phyloP scores from a whole-genome alignment of 225 moss, liverwort and hornwort genomes.

The Bryoerythrophyllum caledonicum region DNA sequence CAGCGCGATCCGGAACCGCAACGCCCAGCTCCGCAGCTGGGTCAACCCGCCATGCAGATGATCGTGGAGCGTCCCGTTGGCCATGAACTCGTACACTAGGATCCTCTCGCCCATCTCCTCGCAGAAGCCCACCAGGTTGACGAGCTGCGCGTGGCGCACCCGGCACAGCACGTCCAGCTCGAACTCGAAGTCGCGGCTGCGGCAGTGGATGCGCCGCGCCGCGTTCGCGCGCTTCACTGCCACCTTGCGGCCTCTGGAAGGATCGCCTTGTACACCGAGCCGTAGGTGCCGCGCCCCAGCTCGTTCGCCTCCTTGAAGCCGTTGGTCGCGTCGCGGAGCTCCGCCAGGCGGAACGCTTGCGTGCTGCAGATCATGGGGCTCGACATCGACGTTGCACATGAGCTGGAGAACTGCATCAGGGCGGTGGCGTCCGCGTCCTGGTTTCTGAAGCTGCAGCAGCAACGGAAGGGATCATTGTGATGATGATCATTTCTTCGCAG shows the following conservation, averaged over 20 bases:
- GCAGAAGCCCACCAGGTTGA: constrained; percentile 71
- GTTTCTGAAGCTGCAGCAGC: too few relatives aligned
- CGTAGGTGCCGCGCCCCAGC: constrained; percentile 63
- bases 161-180: constrained; percentile 68
- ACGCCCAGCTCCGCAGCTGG: constrained; percentile 45
- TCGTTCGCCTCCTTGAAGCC: constrained; percentile 72
- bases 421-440: too few relatives aligned
- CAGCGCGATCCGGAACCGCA: constrained; percentile 52
- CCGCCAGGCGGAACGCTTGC: constrained; percentile 53
- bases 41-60: constrained; percentile 64
- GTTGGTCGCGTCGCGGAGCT: constrained; percentile 61
- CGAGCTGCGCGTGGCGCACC: constrained; percentile 61
- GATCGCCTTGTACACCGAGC: constrained; percentile 64
- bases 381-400: constrained; percentile 31
- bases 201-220: constrained; percentile 58
- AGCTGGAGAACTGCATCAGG: constrained; percentile 28
- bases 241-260: constrained; percentile 60
- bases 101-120: constrained; percentile 75
- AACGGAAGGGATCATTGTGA: too few relatives aligned
- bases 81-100: constrained; percentile 69
- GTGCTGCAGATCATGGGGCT: constrained; percentile 47
- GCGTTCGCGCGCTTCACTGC: constrained; percentile 69
- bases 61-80: constrained; percentile 65
- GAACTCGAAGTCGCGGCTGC: constrained; percentile 56
- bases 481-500: neutral